Conservation (phyloP, 2,329 filamentous ascomycete species). For the Pestalotiopsis sp. region DNA sequence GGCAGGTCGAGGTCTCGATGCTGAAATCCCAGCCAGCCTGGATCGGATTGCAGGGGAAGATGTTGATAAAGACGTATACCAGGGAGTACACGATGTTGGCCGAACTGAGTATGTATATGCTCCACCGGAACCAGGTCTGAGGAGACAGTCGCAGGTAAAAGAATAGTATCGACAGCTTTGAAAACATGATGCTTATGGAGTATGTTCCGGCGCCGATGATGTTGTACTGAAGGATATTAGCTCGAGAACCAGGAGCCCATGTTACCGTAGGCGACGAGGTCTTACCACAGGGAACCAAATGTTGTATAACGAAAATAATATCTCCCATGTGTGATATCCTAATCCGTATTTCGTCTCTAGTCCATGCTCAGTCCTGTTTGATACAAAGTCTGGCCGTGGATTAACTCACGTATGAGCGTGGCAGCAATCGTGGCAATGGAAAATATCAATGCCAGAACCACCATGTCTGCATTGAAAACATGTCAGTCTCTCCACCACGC, state of each 20-base stretch:
- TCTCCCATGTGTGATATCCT: constrained; percentile 14
- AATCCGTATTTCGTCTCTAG: constrained; percentile 11
- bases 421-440: neutral
- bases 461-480: neutral
- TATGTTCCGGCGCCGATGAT: constrained; percentile 11
- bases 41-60: constrained; percentile 10
- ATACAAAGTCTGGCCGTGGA: neutral
- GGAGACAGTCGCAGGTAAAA: constrained; percentile 15
- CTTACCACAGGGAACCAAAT: constrained; percentile 14
- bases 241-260: neutral
- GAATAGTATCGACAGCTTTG: constrained; percentile 15
- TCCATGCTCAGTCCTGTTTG: neutral
- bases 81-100: constrained; percentile 1
- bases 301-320: constrained; percentile 1
- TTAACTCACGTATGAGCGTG: neutral
- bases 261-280: neutral
- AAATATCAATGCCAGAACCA: constrained; percentile 6
- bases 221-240: neutral
- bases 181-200: constrained; percentile 5
- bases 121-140: constrained; percentile 8
- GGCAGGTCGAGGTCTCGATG: constrained; percentile 5
- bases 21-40: constrained; percentile 6
- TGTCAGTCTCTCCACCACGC: neutral
- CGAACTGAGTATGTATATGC: neutral
- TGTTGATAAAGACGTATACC: constrained; percentile 2